Evolutionary conservation across 2,329 filamentous ascomycete species (phyloP).

Genomic region (Ceratocystis albifundus): DNA sequence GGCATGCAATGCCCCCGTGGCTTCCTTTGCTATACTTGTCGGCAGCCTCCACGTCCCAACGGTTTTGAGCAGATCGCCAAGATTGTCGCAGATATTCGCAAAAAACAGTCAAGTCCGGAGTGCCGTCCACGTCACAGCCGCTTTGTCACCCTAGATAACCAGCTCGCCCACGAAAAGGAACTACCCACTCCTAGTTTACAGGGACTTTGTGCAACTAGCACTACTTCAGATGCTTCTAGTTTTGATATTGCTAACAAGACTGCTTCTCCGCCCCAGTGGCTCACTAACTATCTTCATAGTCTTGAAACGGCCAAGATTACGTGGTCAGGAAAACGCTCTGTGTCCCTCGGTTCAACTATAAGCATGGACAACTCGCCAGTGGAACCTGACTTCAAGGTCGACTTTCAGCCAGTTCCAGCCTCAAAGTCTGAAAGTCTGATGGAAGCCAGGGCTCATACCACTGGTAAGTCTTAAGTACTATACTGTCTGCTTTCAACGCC

Average conservation of each 20-base stretch:
- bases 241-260: background rate
- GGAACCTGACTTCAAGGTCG: background rate
- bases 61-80: conserved; percentile 8
- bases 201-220: background rate
- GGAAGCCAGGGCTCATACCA: background rate
- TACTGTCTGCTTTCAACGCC: background rate
- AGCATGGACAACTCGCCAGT: background rate
- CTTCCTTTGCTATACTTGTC: conserved; percentile 3
- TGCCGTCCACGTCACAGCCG: background rate
- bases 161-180: no score
- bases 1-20: conserved; percentile 1
- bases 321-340: background rate
- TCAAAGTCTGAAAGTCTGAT: background rate
- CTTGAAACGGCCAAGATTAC: background rate
- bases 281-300: background rate
- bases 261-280: background rate
- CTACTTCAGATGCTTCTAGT: background rate
- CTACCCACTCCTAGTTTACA: background rate
- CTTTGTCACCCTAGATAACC: background rate
- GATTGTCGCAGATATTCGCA: background rate
- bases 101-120: background rate
- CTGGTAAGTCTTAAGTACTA: background rate
- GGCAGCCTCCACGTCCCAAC: background rate
- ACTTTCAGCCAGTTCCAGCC: no score
- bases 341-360: background rate